Conservation (phyloP, 768 basidiomycete genomes). For the Trametes cingulata region DNA sequence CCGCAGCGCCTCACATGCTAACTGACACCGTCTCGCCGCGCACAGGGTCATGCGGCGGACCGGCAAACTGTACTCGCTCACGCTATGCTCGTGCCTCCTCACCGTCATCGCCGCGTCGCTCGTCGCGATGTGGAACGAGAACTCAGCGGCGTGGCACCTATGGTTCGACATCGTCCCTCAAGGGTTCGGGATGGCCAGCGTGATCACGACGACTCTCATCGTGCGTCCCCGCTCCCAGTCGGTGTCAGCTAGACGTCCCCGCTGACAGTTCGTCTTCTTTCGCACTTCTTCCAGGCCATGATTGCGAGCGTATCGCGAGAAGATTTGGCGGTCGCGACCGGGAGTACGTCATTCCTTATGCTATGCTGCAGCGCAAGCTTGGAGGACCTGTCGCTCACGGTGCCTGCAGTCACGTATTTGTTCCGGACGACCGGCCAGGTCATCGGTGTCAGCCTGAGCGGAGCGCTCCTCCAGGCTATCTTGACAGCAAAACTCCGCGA, state of each 20-base stretch:
- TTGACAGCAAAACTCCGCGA: conserved; percentile 67
- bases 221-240: conserved; percentile 43
- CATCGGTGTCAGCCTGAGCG: conserved; percentile 87
- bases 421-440: conserved; percentile 96
- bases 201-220: conserved; percentile 85
- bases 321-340: conserved; percentile 87
- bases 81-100: conserved; percentile 62
- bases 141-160: conserved; percentile 59
- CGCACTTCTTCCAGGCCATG: conserved; percentile 62
- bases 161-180: conserved; percentile 82
- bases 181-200: conserved; percentile 81
- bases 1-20: background rate
- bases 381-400: background rate
- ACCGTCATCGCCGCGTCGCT: conserved; percentile 59
- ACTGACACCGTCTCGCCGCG: conserved; percentile 19
- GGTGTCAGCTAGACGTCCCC: background rate
- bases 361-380: background rate
- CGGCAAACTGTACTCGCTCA: conserved; percentile 81
- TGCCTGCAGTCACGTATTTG: conserved; percentile 79
- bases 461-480: conserved; percentile 81
- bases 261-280: background rate
- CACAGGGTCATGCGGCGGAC: conserved; percentile 82
- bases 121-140: conserved; percentile 66
- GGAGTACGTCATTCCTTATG: conserved; percentile 59
- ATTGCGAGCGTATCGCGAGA: conserved; percentile 78